Percentiles rank a stretch among this genome's conserved stretches.
phyloP scores from a whole-genome alignment of 1,139 yeast genomes.

The Lodderomyces margitis region DNA sequence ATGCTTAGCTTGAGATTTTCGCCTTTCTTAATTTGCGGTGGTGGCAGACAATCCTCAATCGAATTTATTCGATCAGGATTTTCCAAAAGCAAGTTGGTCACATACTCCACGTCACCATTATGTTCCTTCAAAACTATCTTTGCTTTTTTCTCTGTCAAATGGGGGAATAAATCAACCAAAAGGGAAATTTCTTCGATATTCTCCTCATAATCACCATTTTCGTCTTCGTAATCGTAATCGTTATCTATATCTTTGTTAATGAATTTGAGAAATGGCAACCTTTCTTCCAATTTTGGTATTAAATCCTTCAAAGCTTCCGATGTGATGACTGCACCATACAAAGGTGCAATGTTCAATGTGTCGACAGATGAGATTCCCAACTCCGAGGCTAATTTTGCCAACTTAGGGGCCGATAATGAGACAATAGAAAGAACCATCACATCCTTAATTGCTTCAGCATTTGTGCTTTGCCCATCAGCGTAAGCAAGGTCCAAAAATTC shows the following conservation, averaged over 20 bases:
- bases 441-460: constrained; percentile 44
- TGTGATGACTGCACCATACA: constrained; percentile 51
- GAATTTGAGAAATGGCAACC: constrained; percentile 41
- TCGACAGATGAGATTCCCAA: constrained; percentile 43
- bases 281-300: constrained; percentile 49
- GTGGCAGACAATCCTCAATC: constrained; percentile 14
- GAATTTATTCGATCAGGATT: constrained; percentile 44
- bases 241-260: constrained; percentile 9
- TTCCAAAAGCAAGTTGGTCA: constrained; percentile 62
- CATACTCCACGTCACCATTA: constrained; percentile 53
- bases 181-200: constrained; percentile 40
- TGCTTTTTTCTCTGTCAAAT: constrained; percentile 44
- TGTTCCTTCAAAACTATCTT: constrained; percentile 45
- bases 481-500: constrained; percentile 56
- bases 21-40: not conserved
- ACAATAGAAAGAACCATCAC: constrained; percentile 52
- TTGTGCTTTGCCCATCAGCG: constrained; percentile 54
- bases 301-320: constrained; percentile 43
- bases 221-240: constrained; percentile 30
- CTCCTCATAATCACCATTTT: constrained; percentile 17
- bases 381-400: constrained; percentile 38
- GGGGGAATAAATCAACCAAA: constrained; percentile 61
- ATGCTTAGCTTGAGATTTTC: not conserved
- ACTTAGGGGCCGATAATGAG: constrained; percentile 45
- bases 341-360: constrained; percentile 47